phyloP scores from a whole-genome alignment of 345 rosid species.

The Hibiscus tridactylites region DNA sequence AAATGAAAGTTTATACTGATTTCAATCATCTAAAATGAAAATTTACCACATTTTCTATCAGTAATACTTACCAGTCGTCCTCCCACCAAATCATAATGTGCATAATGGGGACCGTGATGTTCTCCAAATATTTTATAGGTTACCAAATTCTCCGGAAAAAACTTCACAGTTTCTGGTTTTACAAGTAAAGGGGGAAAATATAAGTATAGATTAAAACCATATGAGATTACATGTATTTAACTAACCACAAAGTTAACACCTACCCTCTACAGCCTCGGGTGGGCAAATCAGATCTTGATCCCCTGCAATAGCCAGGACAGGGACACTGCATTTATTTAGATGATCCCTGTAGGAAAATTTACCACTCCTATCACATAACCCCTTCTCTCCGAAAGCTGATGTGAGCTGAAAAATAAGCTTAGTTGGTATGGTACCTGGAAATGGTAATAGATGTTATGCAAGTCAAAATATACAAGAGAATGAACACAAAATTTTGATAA shows the following conservation, averaged over 20 bases:
- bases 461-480: not conserved
- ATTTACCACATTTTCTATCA: not conserved
- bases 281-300: slow-evolving; percentile 91
- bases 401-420: slow-evolving; percentile 89
- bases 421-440: slow-evolving; percentile 81
- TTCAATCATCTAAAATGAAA: not conserved
- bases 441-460: not conserved
- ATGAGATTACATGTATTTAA: not conserved
- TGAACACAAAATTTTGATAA: not conserved
- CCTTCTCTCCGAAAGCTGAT: slow-evolving; percentile 79
- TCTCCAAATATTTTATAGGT: slow-evolving; percentile 56
- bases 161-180: slow-evolving; percentile 47
- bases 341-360: slow-evolving; percentile 69
- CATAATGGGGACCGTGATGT: slow-evolving; percentile 57
- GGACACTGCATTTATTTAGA: slow-evolving; percentile 45
- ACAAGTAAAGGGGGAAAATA: not conserved
- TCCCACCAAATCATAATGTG: slow-evolving; percentile 76
- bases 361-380: slow-evolving; percentile 73
- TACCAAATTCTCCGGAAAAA: slow-evolving; percentile 45
- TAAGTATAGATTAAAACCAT: slow-evolving; percentile 2
- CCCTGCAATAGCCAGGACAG: slow-evolving; percentile 89
- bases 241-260: not conserved
- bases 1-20: not conserved
- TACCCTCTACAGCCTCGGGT: slow-evolving; percentile 87
- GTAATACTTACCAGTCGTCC: slow-evolving; percentile 47